Conservation (phyloP, 768 basidiomycete genomes). For the Lactarius indigo region DNA sequence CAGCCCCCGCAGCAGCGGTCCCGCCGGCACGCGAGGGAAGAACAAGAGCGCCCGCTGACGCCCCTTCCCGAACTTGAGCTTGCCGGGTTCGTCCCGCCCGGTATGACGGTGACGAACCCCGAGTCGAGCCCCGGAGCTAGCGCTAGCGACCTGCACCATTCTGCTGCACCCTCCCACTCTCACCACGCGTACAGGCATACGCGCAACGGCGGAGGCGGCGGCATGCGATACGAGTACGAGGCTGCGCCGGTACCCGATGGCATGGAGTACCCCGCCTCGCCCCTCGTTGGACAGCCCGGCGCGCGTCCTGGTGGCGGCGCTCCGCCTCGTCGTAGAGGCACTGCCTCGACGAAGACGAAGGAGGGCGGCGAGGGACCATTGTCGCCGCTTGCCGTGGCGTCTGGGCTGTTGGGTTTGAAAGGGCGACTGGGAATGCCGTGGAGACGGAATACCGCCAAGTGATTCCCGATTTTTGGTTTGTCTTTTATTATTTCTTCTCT, state of each 20-base stretch:
- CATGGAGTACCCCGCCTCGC: slow-evolving; percentile 22
- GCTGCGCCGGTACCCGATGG: slow-evolving; percentile 20
- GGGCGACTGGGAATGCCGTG: slow-evolving; percentile 4
- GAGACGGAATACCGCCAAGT: slow-evolving; percentile 21
- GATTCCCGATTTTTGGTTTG: background rate
- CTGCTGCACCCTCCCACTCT: background rate
- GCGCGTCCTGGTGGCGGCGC: background rate
- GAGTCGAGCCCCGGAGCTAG: background rate
- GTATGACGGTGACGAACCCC: background rate
- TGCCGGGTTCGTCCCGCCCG: background rate
- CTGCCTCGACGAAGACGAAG: background rate
- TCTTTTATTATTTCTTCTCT: background rate
- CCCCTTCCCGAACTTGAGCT: slow-evolving; percentile 13
- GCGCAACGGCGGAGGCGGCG: background rate
- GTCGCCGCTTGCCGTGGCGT: background rate
- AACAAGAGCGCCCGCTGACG: slow-evolving; percentile 1
- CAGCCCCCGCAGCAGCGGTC: background rate
- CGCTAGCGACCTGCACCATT: background rate
- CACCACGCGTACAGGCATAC: background rate
- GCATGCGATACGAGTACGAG: slow-evolving; percentile 11
- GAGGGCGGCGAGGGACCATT: background rate
- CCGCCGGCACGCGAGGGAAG: background rate
- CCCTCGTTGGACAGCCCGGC: background rate
- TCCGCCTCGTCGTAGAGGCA: background rate
- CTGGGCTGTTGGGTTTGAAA: slow-evolving; percentile 13